Evolutionary conservation across 2,329 filamentous ascomycete species (phyloP), one percentile per base, ranked within the genome.

Genomic region (Golovinomyces cichoracearum): DNA sequence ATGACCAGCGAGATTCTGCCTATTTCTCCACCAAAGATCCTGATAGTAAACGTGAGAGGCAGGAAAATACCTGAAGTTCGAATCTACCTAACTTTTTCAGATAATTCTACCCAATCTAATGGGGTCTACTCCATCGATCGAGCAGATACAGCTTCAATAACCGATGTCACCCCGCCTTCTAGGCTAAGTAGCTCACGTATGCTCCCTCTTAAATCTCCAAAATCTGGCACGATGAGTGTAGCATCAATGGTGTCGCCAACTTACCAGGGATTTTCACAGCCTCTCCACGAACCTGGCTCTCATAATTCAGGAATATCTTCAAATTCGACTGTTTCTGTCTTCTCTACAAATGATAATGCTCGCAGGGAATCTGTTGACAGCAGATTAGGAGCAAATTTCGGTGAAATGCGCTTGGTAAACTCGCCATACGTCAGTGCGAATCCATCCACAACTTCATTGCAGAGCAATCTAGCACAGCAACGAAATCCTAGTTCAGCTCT

Each of bases 281-380:
- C 49, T 17, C 56, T 52, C 42, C 53, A 53, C 37, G 54, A 56
- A 44, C 48, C 50, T 19, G 52, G 50, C 35, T 49, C 57, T 12
- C 66, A 50, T 41, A 50, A 50, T 37, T 29, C 48, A 19, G 60
- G 29, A 15, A 37, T 21, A 17, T 48, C 47, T 15, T 17, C 19
- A 13, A 46, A 12, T 31, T 46, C 44, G 9, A 26, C n/a, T 15
- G 1, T 46, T 13, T 46, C 44, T 7, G 25, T 31, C 3, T 26
- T 27, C 10, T 10, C 17, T n/a, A 10, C 12, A 6, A 46, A 65
- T 13, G 47, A 64, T 59, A 33, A 61, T 63, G 75, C 77, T 45
- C 72, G 80, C 50, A 73, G 82, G 48, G 82, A 83, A 63, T 86
- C 81, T 56, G 78, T 86, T 4, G 81, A 86, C 62, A 84, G 80